These are phyloP conservation scores for Ceratocystis huliohia DNA, from an alignment of 2,329 filamentous ascomycete genomes.

Conservation along the genomic window DNA sequence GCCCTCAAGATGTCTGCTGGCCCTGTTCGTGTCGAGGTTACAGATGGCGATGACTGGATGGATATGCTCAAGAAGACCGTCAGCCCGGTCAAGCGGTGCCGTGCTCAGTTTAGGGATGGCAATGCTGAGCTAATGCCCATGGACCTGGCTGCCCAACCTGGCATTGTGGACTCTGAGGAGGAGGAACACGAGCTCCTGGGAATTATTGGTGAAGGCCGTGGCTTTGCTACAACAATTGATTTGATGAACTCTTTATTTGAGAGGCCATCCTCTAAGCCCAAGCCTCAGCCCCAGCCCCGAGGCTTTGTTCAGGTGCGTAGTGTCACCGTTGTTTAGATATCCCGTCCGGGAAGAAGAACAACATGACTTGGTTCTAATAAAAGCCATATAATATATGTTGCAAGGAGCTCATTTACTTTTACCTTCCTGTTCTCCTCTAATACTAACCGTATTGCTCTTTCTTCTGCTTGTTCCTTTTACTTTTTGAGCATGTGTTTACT, in stretches of 20 bases:
- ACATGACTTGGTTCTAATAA: neutral
- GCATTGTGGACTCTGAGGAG: constrained; percentile 18
- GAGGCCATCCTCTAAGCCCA: constrained; percentile 49
- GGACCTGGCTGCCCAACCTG: constrained; percentile 17
- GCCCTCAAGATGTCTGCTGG: constrained; percentile 48
- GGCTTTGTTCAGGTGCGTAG: constrained; percentile 83
- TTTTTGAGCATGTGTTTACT: neutral
- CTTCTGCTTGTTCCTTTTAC: neutral
- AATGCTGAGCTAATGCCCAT: constrained; percentile 35
- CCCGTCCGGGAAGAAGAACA: neutral
- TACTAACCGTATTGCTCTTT: neutral
- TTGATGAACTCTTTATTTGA: constrained; percentile 91
- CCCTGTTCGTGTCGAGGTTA: constrained; percentile 47
- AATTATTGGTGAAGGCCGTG: constrained; percentile 39
- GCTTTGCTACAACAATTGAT: constrained; percentile 82
- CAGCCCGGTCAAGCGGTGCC: constrained; percentile 84
- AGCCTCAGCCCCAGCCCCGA: constrained; percentile 34
- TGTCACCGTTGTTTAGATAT: constrained; percentile 25
- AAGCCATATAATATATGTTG: constrained; percentile 13
- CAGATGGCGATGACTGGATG: constrained; percentile 75
- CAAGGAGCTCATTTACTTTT: neutral
- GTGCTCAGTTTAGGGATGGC: constrained; percentile 48
- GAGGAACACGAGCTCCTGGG: constrained; percentile 16
- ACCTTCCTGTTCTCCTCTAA: neutral
- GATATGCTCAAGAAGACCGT: constrained; percentile 89